A percentile compares a stretch with the other conserved stretches of the same genome.
phyloP scores from a whole-genome alignment of 2,329 filamentous ascomycete species.

The Dendrostoma leiphaemia region DNA sequence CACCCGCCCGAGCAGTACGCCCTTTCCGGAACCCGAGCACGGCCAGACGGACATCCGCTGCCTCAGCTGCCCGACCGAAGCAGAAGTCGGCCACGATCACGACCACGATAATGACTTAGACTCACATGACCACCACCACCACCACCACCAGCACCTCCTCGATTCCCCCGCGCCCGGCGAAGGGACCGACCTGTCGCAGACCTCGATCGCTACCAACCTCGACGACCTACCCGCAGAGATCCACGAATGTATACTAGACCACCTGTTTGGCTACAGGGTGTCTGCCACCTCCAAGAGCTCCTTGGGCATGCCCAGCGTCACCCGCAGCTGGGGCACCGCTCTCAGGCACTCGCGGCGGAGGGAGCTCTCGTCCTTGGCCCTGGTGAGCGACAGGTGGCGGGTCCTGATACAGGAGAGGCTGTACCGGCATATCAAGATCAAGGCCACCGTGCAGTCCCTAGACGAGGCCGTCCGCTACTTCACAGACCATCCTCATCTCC shows the following conservation, averaged over 20 bases:
- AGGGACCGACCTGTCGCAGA: conserved; percentile 18
- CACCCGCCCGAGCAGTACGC: conserved; percentile 58
- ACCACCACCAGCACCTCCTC: conserved; percentile 18
- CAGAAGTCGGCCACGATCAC: conserved; percentile 26
- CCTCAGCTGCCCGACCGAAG: conserved; percentile 35
- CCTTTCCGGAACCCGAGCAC: conserved; percentile 55
- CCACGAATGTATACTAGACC: conserved; percentile 69
- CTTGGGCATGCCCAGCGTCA: conserved; percentile 50
- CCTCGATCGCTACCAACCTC: conserved; percentile 34
- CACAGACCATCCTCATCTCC: conserved; percentile 54
- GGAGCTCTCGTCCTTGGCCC: conserved; percentile 63
- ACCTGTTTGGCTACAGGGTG: conserved; percentile 67
- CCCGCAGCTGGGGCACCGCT: conserved; percentile 62
- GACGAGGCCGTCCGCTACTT: conserved; percentile 62
- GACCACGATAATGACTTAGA: conserved; percentile 24
- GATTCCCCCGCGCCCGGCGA: conserved; percentile 14
- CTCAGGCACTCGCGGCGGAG: conserved; percentile 66
- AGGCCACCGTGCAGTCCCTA: conserved; percentile 65
- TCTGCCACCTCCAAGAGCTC: conserved; percentile 58
- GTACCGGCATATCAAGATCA: conserved; percentile 74
- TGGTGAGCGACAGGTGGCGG: conserved; percentile 64
- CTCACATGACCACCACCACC: conserved; percentile 20
- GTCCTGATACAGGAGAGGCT: conserved; percentile 67
- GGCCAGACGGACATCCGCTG: conserved; percentile 42
- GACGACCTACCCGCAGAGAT: conserved; percentile 65